These are phyloP conservation scores for Zelopaecilomyces penicillatus DNA, from an alignment of 2,329 filamentous ascomycete species.

Conservation along the genomic window DNA sequence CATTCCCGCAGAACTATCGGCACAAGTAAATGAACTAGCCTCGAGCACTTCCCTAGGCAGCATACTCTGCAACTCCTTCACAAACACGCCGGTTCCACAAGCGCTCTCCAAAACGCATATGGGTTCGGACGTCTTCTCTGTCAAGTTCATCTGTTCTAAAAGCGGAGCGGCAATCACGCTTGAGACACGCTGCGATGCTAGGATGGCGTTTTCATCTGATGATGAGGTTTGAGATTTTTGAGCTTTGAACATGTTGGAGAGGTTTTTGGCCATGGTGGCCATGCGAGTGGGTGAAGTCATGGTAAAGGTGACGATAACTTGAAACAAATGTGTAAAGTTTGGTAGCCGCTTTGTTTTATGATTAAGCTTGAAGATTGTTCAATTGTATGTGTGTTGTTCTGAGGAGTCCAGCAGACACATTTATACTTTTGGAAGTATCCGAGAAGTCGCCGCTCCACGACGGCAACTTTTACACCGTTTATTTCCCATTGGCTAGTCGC, in stretches of 20 bases:
- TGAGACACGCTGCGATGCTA: slow-evolving; percentile 12
- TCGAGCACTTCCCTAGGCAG: slow-evolving; percentile 30
- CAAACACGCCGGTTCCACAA: slow-evolving; percentile 44
- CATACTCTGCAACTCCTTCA: slow-evolving; percentile 32
- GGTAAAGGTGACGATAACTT: not conserved
- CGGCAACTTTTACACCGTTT: not conserved
- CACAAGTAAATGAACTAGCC: slow-evolving; percentile 39
- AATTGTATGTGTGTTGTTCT: no score
- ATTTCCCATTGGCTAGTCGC: no score
- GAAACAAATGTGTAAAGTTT: not conserved
- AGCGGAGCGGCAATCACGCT: slow-evolving; percentile 13
- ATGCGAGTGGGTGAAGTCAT: slow-evolving; percentile 5
- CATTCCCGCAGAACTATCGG: slow-evolving; percentile 37
- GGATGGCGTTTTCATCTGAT: slow-evolving; percentile 6
- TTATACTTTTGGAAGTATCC: slow-evolving; percentile 16
- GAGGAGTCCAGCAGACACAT: no score
- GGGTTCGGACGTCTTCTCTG: slow-evolving; percentile 14
- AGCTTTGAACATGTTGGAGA: slow-evolving; percentile 8
- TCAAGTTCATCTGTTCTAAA: slow-evolving; percentile 18
- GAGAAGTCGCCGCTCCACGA: slow-evolving; percentile 15
- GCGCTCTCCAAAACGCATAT: slow-evolving; percentile 42
- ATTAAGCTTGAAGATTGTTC: no score
- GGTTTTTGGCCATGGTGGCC: slow-evolving; percentile 2
- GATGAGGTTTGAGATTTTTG: not conserved
- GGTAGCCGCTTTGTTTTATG: slow-evolving; percentile 13